A percentile compares a stretch with the other conserved stretches of the same genome.
These are phyloP conservation scores for Malassezia obtusa DNA, from an alignment of 1,284 basidiomycete genomes.

Conservation along the genomic window DNA sequence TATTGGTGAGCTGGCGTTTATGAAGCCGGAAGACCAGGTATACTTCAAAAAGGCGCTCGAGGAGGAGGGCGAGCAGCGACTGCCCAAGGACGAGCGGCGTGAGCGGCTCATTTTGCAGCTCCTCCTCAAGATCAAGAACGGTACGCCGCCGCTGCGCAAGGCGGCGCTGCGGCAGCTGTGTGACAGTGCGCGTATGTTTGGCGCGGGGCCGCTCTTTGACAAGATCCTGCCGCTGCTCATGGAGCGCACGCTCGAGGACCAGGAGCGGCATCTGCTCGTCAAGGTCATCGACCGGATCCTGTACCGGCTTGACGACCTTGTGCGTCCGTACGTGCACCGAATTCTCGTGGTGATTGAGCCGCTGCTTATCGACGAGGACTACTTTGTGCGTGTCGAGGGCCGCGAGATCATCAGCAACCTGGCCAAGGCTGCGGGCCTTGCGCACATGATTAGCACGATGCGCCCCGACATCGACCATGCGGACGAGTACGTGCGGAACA, in stretches of 20 bases:
- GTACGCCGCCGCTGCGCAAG: slow-evolving; percentile 94
- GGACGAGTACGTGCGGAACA: slow-evolving; percentile 98
- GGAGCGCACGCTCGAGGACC: slow-evolving; percentile 97
- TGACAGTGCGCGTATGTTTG: slow-evolving; percentile 98
- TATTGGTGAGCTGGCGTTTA: slow-evolving; percentile 90
- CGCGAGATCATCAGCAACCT: slow-evolving; percentile 98
- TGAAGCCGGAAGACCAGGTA: slow-evolving; percentile 94
- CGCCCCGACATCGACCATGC: slow-evolving; percentile 99
- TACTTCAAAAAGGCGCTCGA: slow-evolving; percentile 95
- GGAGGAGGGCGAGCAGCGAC: slow-evolving; percentile 71
- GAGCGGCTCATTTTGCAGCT: slow-evolving; percentile 99
- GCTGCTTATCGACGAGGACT: slow-evolving; percentile 96
- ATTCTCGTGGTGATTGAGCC: slow-evolving; percentile 99
- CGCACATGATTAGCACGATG: slow-evolving; percentile 99
- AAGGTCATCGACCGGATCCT: slow-evolving; percentile 98
- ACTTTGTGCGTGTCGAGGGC: slow-evolving; percentile 97
- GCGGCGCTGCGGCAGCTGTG: slow-evolving; percentile 95
- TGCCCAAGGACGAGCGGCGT: slow-evolving; percentile 96
- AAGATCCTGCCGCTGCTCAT: slow-evolving; percentile 97
- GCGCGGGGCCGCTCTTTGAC: slow-evolving; percentile 96
- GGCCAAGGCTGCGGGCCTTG: slow-evolving; percentile 94
- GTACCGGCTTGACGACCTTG: slow-evolving; percentile 97
- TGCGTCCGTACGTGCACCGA: slow-evolving; percentile 97
- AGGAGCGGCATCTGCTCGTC: slow-evolving; percentile 94
- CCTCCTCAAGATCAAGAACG: slow-evolving; percentile 98